Percentiles rank a stretch among this genome's conserved stretches.
These are phyloP conservation scores for rapeseed (Brassica napus) DNA, from an alignment of 345 rosid genomes.

Conservation along the genomic window DNA sequence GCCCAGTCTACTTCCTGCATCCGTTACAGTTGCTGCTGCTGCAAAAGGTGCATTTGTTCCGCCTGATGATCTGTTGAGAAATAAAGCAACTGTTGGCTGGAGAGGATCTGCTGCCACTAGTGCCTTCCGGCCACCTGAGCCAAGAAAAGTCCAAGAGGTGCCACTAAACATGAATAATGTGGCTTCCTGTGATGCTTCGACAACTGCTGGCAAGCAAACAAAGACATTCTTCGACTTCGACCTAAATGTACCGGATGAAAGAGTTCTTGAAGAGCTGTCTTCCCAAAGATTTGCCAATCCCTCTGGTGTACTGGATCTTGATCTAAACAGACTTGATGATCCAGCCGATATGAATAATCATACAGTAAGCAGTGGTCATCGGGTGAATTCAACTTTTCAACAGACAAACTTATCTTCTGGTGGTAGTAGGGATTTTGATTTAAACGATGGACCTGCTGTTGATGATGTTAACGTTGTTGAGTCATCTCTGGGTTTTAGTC, in stretches of 20 bases:
- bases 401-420: conserved; percentile 39
- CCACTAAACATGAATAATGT: conserved; percentile 33
- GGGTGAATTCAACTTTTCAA: conserved; percentile 43
- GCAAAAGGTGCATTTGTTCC: conserved; percentile 90
- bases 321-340: conserved; percentile 77
- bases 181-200: conserved; percentile 44
- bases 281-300: conserved; percentile 46
- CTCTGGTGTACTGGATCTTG: conserved; percentile 79
- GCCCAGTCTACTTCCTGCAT: conserved; percentile 56
- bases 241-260: conserved; percentile 84
- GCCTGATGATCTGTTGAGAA: conserved; percentile 64
- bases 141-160: conserved; percentile 64
- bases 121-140: conserved; percentile 97
- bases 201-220: conserved; percentile 43
- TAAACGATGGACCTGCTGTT: conserved; percentile 77
- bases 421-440: conserved; percentile 66
- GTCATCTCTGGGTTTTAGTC: conserved; percentile 48
- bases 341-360: conserved; percentile 48
- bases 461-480: conserved; percentile 68
- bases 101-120: conserved; percentile 99
- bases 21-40: conserved; percentile 84
- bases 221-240: conserved; percentile 73
- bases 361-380: conserved; percentile 42
- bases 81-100: conserved; percentile 84
- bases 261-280: conserved; percentile 70